A percentile compares a stretch with the other conserved stretches of the same genome.
Conservation (phyloP, 768 basidiomycete genomes). For the Russula compacta region DNA sequence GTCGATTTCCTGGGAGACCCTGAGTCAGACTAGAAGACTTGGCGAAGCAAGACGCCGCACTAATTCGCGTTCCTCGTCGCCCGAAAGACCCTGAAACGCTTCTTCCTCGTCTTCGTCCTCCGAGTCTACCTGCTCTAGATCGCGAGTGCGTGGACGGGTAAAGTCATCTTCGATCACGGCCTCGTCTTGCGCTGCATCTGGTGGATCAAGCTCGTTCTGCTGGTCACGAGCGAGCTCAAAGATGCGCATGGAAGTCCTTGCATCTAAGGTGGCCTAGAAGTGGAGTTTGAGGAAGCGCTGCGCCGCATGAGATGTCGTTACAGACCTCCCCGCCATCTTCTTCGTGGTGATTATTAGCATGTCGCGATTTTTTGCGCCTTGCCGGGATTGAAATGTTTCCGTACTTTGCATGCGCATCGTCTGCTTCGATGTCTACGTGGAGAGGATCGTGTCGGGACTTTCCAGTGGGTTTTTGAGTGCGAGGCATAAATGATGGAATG, state of each 20-base stretch:
- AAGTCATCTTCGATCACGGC: slow-evolving; percentile 24
- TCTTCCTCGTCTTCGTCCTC: slow-evolving; percentile 58
- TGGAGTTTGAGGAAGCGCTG: background rate
- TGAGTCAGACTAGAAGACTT: background rate
- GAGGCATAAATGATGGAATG: slow-evolving; percentile 44
- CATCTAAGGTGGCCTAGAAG: slow-evolving; percentile 58
- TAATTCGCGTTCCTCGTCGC: slow-evolving; percentile 40
- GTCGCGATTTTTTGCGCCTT: slow-evolving; percentile 57
- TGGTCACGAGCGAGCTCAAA: slow-evolving; percentile 90
- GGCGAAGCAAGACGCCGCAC: slow-evolving; percentile 27
- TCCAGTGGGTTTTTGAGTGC: slow-evolving; percentile 40
- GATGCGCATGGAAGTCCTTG: slow-evolving; percentile 77
- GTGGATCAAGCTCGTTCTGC: slow-evolving; percentile 71
- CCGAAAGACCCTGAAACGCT: slow-evolving; percentile 33
- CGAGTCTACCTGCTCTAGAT: slow-evolving; percentile 33
- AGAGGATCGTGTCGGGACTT: slow-evolving; percentile 82
- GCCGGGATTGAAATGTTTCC: slow-evolving; percentile 69
- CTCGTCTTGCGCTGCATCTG: slow-evolving; percentile 26
- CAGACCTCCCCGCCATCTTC: slow-evolving; percentile 37
- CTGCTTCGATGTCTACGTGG: slow-evolving; percentile 71
- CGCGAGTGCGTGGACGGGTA: slow-evolving; percentile 23
- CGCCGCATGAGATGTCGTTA: background rate
- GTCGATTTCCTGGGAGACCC: slow-evolving; percentile 66
- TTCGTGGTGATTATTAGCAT: slow-evolving; percentile 30
- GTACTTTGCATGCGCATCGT: slow-evolving; percentile 69